Evolutionary conservation across 2,329 filamentous ascomycete genomes (phyloP), one percentile per base, ranked within the genome.

Genomic region (Immersiporthe knoxdaviesiana): DNA sequence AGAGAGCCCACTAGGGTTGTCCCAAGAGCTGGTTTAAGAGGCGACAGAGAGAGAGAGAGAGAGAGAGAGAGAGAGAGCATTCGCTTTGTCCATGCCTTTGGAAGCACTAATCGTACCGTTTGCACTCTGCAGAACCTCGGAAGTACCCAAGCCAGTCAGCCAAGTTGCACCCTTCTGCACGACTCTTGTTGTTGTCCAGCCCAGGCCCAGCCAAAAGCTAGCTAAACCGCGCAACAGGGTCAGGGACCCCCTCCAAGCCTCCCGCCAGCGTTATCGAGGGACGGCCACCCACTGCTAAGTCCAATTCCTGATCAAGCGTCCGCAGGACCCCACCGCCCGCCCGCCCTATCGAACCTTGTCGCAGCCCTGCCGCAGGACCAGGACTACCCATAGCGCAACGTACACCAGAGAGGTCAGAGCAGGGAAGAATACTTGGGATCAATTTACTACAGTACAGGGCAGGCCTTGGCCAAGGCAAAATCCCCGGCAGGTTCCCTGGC

Each of bases 271-370:
- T 56, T 56, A 30, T 56, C 52, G 52, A 56, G 27, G 5, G 5
- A 16, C 52, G 24, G 52, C 52, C 50, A 56, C 52, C 52, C 52
- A 56, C 27, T n/a, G n/a, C n/a, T 56, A 30, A 18, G 12, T 56
- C 27, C 52, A 18, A 32, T 32, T 56, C 52, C 52, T 56, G 52
- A 56, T 30, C 52, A 56, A 30, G 52, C 56, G 56, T 37, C 56
- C 56, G 56, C 56, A n/a, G 56, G 18, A 59, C 56, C 32, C 56
- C 56, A 59, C 32, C 32, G 56, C 56, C 16, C 56, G 32, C 56
- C 56, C 56, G 56, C 56, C 30, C 56, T 37, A 59, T 59, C 32
- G 56, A 37, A 59, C 56, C 56, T 37, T 59, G 56, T 59, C 56
- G 32, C 32, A 59, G 56, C 30, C 56, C 56, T 37, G 56, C 56